Percentiles rank a stretch among this genome's conserved stretches.
phyloP scores from a whole-genome alignment of 768 basidiomycete species.

The Rhodocollybia butyracea region DNA sequence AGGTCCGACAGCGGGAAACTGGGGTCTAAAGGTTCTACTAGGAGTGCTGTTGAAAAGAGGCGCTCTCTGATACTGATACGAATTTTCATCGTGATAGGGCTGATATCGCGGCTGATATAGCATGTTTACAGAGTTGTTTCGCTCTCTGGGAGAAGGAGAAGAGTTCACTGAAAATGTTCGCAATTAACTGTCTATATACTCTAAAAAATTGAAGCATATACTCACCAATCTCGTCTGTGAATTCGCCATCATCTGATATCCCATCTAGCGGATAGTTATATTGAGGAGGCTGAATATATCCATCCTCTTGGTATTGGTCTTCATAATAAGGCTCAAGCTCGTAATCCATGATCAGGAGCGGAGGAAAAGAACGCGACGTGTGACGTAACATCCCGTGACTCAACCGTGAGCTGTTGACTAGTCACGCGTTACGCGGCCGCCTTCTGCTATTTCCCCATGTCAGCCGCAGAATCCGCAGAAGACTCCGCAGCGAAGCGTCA shows the following conservation, averaged over 20 bases:
- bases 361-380: neutral
- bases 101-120: neutral
- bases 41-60: neutral
- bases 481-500: slow-evolving; percentile 33
- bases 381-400: neutral
- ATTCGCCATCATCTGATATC: slow-evolving; percentile 22
- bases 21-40: neutral
- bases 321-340: slow-evolving; percentile 2
- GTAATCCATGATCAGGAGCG: neutral
- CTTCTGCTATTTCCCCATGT: slow-evolving; percentile 17
- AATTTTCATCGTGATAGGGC: neutral
- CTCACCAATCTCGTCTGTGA: slow-evolving; percentile 29
- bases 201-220: no score
- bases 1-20: neutral
- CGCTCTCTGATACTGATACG: neutral
- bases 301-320: neutral
- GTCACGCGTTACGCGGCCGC: neutral
- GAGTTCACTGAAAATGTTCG: no score
- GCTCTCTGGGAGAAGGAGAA: slow-evolving; percentile 33
- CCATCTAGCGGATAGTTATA: slow-evolving; percentile 13
- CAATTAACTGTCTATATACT: no score
- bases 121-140: slow-evolving; percentile 2
- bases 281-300: neutral
- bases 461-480: slow-evolving; percentile 24
- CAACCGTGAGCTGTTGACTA: neutral